phyloP scores from a whole-genome alignment of 2,329 filamentous ascomycete species.

The Penicillium sp. region DNA sequence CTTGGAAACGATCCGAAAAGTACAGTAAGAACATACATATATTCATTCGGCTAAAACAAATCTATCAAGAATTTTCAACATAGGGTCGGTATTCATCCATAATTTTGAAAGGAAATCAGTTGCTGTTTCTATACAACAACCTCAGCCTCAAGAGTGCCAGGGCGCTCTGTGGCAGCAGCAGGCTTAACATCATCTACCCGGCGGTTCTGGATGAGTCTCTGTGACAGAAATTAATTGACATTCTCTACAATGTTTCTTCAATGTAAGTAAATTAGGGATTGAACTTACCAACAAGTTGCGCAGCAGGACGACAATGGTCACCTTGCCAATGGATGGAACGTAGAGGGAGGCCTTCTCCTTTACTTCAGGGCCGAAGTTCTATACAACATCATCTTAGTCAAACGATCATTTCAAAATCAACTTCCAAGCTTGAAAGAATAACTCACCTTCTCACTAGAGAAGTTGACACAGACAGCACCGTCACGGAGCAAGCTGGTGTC shows the following conservation, averaged over 20 bases:
- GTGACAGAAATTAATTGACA: slow-evolving; percentile 15
- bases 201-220: slow-evolving; percentile 47
- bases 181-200: slow-evolving; percentile 41
- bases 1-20: background rate
- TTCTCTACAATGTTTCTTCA: background rate
- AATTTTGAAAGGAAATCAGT: slow-evolving; percentile 2
- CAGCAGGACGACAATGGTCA: slow-evolving; percentile 89
- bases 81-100: slow-evolving; percentile 13
- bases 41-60: slow-evolving; percentile 10
- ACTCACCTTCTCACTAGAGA: slow-evolving; percentile 78
- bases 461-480: slow-evolving; percentile 98
- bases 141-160: slow-evolving; percentile 43
- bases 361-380: slow-evolving; percentile 85
- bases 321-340: slow-evolving; percentile 94
- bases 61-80: slow-evolving; percentile 15
- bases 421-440: background rate
- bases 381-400: slow-evolving; percentile 4
- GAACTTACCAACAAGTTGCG: slow-evolving; percentile 79
- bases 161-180: slow-evolving; percentile 42
- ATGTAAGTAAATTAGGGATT: background rate
- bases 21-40: background rate
- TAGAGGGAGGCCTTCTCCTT: slow-evolving; percentile 98
- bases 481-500: slow-evolving; percentile 79
- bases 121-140: slow-evolving; percentile 22
- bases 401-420: background rate